A percentile compares a stretch with the other conserved stretches of the same genome.
Evolutionary conservation across 106 monocot genomes (phyloP).

Genomic region (Iris macrosiphon): DNA sequence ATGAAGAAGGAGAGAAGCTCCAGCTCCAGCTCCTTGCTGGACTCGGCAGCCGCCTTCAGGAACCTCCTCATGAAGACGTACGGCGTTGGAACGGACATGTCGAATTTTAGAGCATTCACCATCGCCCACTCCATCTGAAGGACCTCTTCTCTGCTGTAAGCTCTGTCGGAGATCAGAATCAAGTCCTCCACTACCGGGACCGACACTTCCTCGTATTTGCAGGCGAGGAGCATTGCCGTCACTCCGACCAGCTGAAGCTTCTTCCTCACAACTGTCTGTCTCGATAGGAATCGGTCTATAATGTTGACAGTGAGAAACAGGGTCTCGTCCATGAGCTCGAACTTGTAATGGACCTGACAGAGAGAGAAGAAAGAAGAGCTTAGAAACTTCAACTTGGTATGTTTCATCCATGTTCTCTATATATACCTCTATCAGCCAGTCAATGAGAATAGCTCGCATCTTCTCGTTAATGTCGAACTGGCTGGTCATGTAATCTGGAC

Average conservation of each 20-base stretch:
- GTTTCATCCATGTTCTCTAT: no score
- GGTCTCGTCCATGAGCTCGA: slow-evolving; percentile 93
- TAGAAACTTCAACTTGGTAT: background rate
- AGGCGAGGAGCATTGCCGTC: slow-evolving; percentile 93
- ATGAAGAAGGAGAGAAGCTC: slow-evolving; percentile 54
- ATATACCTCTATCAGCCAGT: slow-evolving; percentile 95
- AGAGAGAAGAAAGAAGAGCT: no score
- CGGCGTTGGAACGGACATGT: slow-evolving; percentile 83
- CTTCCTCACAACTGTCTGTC: slow-evolving; percentile 62
- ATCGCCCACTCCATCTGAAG: slow-evolving; percentile 86
- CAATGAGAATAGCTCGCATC: slow-evolving; percentile 89
- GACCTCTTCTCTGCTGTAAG: slow-evolving; percentile 70
- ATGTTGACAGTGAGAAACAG: slow-evolving; percentile 84
- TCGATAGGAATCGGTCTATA: slow-evolving; percentile 79
- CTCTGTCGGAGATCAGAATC: slow-evolving; percentile 71
- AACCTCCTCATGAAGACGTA: slow-evolving; percentile 95
- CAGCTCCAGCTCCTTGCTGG: slow-evolving; percentile 15
- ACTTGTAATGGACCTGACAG: slow-evolving; percentile 90
- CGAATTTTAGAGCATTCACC: slow-evolving; percentile 69
- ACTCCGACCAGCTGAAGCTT: slow-evolving; percentile 93
- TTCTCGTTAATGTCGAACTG: slow-evolving; percentile 88
- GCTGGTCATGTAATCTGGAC: slow-evolving; percentile 73
- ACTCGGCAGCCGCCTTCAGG: slow-evolving; percentile 54
- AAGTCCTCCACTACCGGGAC: slow-evolving; percentile 91
- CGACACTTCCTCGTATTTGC: slow-evolving; percentile 93